Conservation (phyloP, 331 rosid species). For the Pyrus hybrid region DNA sequence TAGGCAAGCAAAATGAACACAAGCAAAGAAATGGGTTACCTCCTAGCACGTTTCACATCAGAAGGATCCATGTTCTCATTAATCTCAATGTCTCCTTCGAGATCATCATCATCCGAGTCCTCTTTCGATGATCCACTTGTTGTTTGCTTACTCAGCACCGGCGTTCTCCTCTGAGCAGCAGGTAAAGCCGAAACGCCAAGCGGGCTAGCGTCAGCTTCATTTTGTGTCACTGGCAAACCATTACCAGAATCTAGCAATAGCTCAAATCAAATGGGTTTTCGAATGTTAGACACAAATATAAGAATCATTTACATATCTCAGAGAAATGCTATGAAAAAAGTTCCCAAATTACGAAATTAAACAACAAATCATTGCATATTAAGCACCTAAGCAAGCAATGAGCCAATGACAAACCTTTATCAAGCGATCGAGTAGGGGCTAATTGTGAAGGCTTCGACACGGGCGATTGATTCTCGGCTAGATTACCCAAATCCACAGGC, state of each 20-base stretch:
- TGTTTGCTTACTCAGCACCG: conserved; percentile 28
- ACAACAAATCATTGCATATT: background rate
- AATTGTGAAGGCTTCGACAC: conserved; percentile 21
- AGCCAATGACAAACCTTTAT: conserved; percentile 14
- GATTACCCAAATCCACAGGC: conserved; percentile 20
- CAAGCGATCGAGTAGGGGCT: conserved; percentile 17
- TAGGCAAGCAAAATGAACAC: background rate
- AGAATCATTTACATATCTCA: background rate
- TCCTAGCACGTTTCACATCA: conserved; percentile 49
- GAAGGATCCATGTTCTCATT: conserved; percentile 42
- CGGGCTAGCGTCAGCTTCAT: conserved; percentile 27
- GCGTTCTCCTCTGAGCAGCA: conserved; percentile 21
- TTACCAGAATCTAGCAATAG: conserved; percentile 17
- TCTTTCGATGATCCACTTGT: conserved; percentile 56
- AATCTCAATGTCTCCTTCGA: conserved; percentile 47
- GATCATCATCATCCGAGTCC: conserved; percentile 53
- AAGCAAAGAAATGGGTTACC: conserved; percentile 16
- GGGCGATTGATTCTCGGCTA: conserved; percentile 10
- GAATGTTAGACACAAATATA: background rate
- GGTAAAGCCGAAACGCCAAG: conserved; percentile 32
- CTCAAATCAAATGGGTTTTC: background rate
- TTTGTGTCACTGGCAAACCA: conserved; percentile 19
- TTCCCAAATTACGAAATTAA: background rate
- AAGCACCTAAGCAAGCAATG: background rate
- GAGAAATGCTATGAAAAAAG: background rate